phyloP scores from a whole-genome alignment of 2,329 filamentous ascomycete genomes.

The Aspergillus amoenus region DNA sequence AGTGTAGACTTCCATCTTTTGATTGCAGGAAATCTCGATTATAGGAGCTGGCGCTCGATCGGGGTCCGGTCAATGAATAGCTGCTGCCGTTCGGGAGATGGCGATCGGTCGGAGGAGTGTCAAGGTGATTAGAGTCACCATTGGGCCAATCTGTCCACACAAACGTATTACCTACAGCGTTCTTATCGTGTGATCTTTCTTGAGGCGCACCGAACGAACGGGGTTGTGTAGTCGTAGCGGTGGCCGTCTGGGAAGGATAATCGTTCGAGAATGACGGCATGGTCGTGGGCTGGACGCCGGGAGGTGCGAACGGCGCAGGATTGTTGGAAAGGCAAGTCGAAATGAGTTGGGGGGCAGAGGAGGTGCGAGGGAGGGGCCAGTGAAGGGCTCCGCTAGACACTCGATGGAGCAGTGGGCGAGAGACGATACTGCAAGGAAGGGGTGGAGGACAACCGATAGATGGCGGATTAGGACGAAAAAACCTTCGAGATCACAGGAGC shows the following conservation, averaged over 20 bases:
- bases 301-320: slow-evolving; percentile 7
- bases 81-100: slow-evolving; percentile 54
- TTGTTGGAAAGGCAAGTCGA: background rate
- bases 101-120: slow-evolving; percentile 40
- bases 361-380: slow-evolving; percentile 1
- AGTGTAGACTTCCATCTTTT: slow-evolving; percentile 51
- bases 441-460: slow-evolving; percentile 12
- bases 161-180: slow-evolving; percentile 46
- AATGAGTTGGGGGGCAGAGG: background rate
- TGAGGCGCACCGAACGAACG: slow-evolving; percentile 42
- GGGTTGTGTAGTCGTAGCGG: slow-evolving; percentile 35
- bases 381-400: slow-evolving; percentile 3
- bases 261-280: slow-evolving; percentile 44
- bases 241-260: slow-evolving; percentile 32
- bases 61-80: slow-evolving; percentile 60
- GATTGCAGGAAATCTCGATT: slow-evolving; percentile 41
- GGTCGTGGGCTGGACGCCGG: slow-evolving; percentile 17
- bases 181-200: slow-evolving; percentile 46
- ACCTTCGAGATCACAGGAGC: slow-evolving; percentile 15
- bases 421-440: slow-evolving; percentile 11
- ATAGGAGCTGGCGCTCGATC: slow-evolving; percentile 46
- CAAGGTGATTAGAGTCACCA: slow-evolving; percentile 41
- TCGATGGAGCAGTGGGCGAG: slow-evolving; percentile 2
- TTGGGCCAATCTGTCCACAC: slow-evolving; percentile 48
- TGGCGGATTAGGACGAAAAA: slow-evolving; percentile 5